Percentiles rank a stretch among this genome's conserved stretches.
These are phyloP conservation scores for Lithohypha guttulata DNA, from an alignment of 2,329 filamentous ascomycete genomes.

Conservation along the genomic window DNA sequence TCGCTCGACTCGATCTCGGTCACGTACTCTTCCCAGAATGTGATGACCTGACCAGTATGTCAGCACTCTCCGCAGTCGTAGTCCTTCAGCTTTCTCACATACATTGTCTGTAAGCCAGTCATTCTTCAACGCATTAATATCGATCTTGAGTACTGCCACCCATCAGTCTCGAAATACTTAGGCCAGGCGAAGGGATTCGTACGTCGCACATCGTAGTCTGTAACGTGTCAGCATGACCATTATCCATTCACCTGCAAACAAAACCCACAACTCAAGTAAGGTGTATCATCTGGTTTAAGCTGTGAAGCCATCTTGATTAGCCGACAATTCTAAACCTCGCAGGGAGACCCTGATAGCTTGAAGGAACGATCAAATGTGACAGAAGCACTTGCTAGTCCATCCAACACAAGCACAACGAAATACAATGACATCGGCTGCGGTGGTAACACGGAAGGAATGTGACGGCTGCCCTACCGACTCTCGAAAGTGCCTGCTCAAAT, in stretches of 20 bases:
- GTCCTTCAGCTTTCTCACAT: slow-evolving; percentile 31
- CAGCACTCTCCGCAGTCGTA: background rate
- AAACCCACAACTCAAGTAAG: slow-evolving; percentile 58
- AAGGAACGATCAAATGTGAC: no score
- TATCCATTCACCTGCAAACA: no score
- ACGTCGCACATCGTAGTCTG: slow-evolving; percentile 57
- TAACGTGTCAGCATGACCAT: no score
- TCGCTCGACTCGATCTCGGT: no score
- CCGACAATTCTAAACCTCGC: no score
- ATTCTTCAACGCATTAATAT: slow-evolving; percentile 75
- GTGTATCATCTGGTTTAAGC: slow-evolving; percentile 50
- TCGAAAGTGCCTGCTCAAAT: slow-evolving; percentile 41
- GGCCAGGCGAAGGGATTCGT: slow-evolving; percentile 26
- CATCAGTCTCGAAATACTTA: slow-evolving; percentile 10
- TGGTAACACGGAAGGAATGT: background rate
- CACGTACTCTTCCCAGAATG: slow-evolving; percentile 90
- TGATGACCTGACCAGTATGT: slow-evolving; percentile 57
- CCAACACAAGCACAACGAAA: no score
- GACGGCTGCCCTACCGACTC: slow-evolving; percentile 32
- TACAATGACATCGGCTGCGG: no score
- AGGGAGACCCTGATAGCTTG: no score
- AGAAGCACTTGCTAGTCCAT: background rate
- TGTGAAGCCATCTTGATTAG: slow-evolving; percentile 19
- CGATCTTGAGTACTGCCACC: slow-evolving; percentile 66
- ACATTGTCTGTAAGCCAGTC: slow-evolving; percentile 98